phyloP scores from a whole-genome alignment of 495 filamentous ascomycete genomes.

The Pyronema omphalodes region DNA sequence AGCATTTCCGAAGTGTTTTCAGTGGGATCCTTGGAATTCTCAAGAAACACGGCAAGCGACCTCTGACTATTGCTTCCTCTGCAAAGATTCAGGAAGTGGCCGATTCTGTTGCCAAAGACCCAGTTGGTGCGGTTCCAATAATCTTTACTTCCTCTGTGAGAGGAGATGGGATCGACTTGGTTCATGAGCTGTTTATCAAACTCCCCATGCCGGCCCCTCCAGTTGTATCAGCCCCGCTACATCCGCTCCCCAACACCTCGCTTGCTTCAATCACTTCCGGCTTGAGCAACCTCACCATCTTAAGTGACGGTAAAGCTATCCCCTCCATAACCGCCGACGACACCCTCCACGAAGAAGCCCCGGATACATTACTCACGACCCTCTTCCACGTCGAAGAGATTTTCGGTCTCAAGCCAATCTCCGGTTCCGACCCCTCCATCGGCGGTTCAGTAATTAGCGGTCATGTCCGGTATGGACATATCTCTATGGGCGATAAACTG shows the following conservation, averaged over 20 bases:
- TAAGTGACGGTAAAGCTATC: background rate
- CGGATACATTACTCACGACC: conserved; percentile 10
- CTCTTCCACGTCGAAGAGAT: conserved; percentile 83
- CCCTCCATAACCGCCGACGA: conserved; percentile 60
- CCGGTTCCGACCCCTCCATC: conserved; percentile 4
- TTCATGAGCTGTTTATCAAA: conserved; percentile 64
- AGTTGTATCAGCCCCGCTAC: conserved; percentile 27
- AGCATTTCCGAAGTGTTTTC: conserved; percentile 47
- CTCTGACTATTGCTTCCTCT: conserved; percentile 42
- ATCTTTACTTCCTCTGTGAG: conserved; percentile 73
- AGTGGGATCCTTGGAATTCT: conserved; percentile 54
- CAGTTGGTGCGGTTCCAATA: conserved; percentile 53
- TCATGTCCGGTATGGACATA: conserved; percentile 54
- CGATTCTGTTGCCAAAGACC: conserved; percentile 30
- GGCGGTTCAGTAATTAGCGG: conserved; percentile 59
- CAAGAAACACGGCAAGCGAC: conserved; percentile 54
- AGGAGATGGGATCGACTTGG: conserved; percentile 57
- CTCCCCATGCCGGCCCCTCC: conserved; percentile 51
- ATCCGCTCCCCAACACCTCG: conserved; percentile 3
- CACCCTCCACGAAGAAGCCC: conserved; percentile 40
- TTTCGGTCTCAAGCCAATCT: conserved; percentile 29
- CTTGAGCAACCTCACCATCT: background rate
- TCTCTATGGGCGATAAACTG: conserved; percentile 63
- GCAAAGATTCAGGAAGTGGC: conserved; percentile 35
- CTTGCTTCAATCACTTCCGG: background rate